These are phyloP conservation scores for Proteromonas lacertae DNA, from an alignment of 352 stramenopile genomes.

Conservation along the genomic window DNA sequence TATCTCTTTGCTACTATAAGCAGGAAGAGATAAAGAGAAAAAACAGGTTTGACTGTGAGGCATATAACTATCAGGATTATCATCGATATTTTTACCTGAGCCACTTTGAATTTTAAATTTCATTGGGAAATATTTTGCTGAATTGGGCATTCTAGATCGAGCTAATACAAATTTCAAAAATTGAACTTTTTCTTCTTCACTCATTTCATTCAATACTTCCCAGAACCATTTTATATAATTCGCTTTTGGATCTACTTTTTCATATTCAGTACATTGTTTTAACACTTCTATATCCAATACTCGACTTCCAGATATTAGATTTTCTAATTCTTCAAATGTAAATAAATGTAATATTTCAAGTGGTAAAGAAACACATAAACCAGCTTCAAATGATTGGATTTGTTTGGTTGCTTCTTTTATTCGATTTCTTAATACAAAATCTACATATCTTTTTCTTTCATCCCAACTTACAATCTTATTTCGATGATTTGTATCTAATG, in stretches of 20 bases:
- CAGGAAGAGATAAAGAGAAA: slow-evolving; percentile 12
- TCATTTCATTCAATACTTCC: slow-evolving; percentile 76
- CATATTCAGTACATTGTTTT: slow-evolving; percentile 74
- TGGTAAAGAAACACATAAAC: slow-evolving; percentile 69
- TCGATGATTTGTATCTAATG: background rate
- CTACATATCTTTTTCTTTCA: slow-evolving; percentile 7
- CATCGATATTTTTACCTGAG: slow-evolving; percentile 14
- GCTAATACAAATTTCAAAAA: slow-evolving; percentile 93
- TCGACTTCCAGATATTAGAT: slow-evolving; percentile 67
- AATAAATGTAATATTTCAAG: slow-evolving; percentile 78
- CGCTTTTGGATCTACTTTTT: slow-evolving; percentile 49
- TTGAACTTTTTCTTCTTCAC: slow-evolving; percentile 52
- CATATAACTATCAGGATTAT: slow-evolving; percentile 17
- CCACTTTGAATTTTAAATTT: slow-evolving; percentile 44
- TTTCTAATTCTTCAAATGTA: slow-evolving; percentile 62
- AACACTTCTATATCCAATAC: slow-evolving; percentile 85
- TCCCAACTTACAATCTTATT: slow-evolving; percentile 4
- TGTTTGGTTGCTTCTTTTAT: slow-evolving; percentile 6
- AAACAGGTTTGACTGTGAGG: slow-evolving; percentile 16
- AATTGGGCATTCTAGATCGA: slow-evolving; percentile 68
- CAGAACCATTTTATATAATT: slow-evolving; percentile 62
- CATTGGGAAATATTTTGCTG: slow-evolving; percentile 74
- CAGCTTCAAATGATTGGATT: slow-evolving; percentile 26
- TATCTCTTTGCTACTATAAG: slow-evolving; percentile 15
- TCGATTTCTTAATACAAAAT: background rate